Conservation (phyloP, 2,329 filamentous ascomycete species). For the Colletotrichum tropicicola region DNA sequence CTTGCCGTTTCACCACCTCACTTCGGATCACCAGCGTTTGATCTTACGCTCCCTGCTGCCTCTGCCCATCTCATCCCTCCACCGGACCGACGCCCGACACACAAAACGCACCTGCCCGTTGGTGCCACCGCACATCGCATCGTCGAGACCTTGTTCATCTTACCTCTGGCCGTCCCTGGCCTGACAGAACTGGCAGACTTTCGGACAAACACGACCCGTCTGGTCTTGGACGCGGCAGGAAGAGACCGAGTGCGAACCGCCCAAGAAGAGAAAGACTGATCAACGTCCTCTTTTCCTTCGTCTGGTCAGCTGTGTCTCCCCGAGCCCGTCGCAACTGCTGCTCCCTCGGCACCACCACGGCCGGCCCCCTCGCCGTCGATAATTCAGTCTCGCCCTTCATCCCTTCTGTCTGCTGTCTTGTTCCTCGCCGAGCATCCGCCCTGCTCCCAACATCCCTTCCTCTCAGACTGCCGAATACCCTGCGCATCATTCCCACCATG, state of each 20-base stretch:
- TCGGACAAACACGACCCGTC: slow-evolving; percentile 24
- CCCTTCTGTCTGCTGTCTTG: neutral
- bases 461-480: neutral
- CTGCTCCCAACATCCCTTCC: neutral
- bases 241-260: too few species aligned
- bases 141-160: slow-evolving; percentile 4
- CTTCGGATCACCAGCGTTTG: slow-evolving; percentile 15
- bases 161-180: neutral
- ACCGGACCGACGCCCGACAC: slow-evolving; percentile 16
- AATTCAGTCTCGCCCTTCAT: neutral
- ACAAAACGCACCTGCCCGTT: slow-evolving; percentile 23
- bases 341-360: neutral
- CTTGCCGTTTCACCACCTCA: slow-evolving; percentile 22
- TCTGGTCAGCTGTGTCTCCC: neutral
- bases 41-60: neutral
- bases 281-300: neutral
- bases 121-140: slow-evolving; percentile 5
- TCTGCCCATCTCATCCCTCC: neutral
- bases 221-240: neutral
- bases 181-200: neutral
- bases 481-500: too few species aligned
- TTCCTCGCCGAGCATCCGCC: neutral
- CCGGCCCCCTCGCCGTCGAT: neutral
- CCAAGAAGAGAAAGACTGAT: too few species aligned
- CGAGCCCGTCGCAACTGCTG: neutral